Evolutionary conservation across 495 filamentous ascomycete genomes (phyloP).

Genomic region (Trichoderma orchidacearum): DNA sequence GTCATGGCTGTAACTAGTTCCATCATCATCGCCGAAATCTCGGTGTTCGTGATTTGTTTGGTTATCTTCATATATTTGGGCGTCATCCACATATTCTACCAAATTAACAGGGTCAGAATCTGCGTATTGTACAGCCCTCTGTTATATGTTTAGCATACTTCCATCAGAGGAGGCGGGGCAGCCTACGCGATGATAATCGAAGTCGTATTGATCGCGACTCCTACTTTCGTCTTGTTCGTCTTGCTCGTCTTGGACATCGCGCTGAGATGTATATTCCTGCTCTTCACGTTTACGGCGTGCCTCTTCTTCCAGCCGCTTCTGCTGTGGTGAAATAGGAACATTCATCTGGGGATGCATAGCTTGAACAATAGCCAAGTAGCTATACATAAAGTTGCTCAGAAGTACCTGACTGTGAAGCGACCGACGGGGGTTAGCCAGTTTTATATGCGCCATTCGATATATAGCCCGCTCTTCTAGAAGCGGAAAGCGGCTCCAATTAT

Average conservation of each 20-base stretch:
- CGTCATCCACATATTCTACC: constrained; percentile 30
- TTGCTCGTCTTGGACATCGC: constrained; percentile 31
- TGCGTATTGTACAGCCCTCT: constrained; percentile 30
- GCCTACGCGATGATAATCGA: constrained; percentile 40
- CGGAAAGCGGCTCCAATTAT: constrained; percentile 89
- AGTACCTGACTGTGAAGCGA: constrained; percentile 91
- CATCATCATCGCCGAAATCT: not conserved
- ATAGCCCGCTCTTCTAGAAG: constrained; percentile 95
- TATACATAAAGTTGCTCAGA: constrained; percentile 99
- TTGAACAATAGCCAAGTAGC: constrained; percentile 95
- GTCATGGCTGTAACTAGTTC: not conserved
- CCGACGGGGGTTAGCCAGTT: constrained; percentile 89
- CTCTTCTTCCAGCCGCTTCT: constrained; percentile 47
- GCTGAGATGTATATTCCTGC: constrained; percentile 38
- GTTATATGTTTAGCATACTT: not conserved
- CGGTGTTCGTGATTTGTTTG: constrained; percentile 18
- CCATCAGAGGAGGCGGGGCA: not conserved
- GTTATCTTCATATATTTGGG: constrained; percentile 36
- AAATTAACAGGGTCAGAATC: constrained; percentile 21
- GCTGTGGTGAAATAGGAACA: constrained; percentile 52
- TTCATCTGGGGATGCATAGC: constrained; percentile 92
- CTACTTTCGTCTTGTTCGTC: constrained; percentile 17
- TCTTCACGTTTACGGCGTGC: constrained; percentile 48
- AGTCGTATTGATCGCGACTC: constrained; percentile 29
- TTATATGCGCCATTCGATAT: constrained; percentile 97